Conservation (phyloP, 805 yeast species). For the Lipomyces starkeyi region DNA sequence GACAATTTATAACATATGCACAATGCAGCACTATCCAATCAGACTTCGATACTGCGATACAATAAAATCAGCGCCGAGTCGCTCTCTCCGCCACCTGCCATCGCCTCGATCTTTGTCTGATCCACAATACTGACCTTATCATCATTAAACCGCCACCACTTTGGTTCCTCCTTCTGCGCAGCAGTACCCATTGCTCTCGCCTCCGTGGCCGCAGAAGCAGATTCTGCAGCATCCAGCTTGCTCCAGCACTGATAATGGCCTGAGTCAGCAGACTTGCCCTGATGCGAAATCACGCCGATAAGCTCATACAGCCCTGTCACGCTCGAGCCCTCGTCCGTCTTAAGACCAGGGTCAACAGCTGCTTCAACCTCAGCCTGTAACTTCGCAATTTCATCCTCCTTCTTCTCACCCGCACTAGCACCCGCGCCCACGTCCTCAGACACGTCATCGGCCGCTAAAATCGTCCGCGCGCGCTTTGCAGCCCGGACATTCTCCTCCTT, state of each 20-base stretch:
- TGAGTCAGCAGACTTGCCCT: conserved; percentile 93
- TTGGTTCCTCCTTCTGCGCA: conserved; percentile 55
- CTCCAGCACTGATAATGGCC: conserved; percentile 96
- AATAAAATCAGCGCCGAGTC: conserved; percentile 91
- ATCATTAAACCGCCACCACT: conserved; percentile 96
- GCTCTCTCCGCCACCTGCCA: conserved; percentile 97
- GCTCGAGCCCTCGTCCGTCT: conserved; percentile 65
- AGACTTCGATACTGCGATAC: conserved; percentile 80
- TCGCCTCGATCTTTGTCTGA: conserved; percentile 77
- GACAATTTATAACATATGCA: conserved; percentile 14
- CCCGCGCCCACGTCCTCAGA: conserved; percentile 24
- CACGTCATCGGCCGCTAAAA: conserved; percentile 43
- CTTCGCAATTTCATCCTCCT: conserved; percentile 31
- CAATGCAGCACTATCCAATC: neutral
- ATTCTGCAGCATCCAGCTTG: conserved; percentile 63
- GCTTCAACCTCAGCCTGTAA: conserved; percentile 40
- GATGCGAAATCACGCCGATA: conserved; percentile 84
- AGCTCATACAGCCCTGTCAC: conserved; percentile 88
- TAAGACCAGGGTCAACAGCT: conserved; percentile 51
- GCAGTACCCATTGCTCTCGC: conserved; percentile 26
- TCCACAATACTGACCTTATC: conserved; percentile 81
- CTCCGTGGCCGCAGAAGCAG: conserved; percentile 10
- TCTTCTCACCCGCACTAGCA: conserved; percentile 39
- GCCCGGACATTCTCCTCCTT: conserved; percentile 74
- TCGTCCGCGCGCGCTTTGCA: conserved; percentile 61